Base-by-base conservation (phyloP, 306 rosid species). In the Fragaria nilgerrensis region DNA sequence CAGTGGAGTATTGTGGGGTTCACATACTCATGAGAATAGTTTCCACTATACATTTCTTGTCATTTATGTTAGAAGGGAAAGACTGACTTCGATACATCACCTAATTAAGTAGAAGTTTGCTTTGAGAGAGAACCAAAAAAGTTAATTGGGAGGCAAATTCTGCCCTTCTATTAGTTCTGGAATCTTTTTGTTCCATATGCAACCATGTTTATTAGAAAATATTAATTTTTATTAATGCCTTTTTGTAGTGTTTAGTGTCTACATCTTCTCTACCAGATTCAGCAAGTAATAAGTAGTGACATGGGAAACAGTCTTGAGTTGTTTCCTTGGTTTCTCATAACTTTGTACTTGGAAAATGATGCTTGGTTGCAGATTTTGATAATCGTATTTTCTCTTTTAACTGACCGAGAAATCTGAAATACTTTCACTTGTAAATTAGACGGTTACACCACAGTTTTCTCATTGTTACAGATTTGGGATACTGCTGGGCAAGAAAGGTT, bases 401-500 rank as follows among this genome's bases (percentile, higher is more conserved):
- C 65, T 68, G 66, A 27, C 36, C 14, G 74, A 70, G 23, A 29
- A 9, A 37, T 10, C 29, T 23, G 27, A 17, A 75, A 59, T 59
- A 48, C 13, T 49, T 29, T 73, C 6, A 43, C 41, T 37, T 27
- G 16, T 23, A 37, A 6, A 23, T 69, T 37, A 37, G 29, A 64
- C 44, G 66, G 74, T 39, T 81, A 72, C 73, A 72, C 73, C 52
- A 69, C 47, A 62, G 52, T 87, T 68, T 41, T 9, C 55, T 55
- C 23, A 19, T 62, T 45, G 70, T 20, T 70, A 64, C 82, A 91
- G 99, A 96, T 96, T 62, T 92, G 99, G 98, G 98, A 96, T 84
- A 92, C 99, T 36, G 99, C 98, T 78, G 98, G 98, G 41, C 98
- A 95, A 81, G 98, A 95, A 84, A 85, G 98, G 78, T 95, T 95